Evolutionary conservation across 495 filamentous ascomycete species (phyloP).

Genomic region (Terfezia boudieri): DNA sequence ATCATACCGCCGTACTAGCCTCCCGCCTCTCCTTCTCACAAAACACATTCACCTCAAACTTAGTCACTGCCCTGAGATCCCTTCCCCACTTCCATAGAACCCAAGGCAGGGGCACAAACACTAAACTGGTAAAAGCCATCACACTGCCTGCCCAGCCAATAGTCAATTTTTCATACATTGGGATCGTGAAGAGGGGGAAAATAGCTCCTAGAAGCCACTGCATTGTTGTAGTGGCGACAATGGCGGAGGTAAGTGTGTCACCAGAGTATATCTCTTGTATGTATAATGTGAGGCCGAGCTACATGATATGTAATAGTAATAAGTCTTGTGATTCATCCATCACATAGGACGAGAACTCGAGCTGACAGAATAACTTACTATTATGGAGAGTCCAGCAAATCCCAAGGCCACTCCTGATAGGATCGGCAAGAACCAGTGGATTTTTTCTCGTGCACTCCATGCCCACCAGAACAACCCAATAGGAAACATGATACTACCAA

Average conservation of each 20-base stretch:
- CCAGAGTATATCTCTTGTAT: slow-evolving; percentile 37
- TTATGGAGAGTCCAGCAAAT: slow-evolving; percentile 41
- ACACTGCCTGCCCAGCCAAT: slow-evolving; percentile 36
- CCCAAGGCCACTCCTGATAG: slow-evolving; percentile 37
- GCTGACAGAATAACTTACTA: slow-evolving; percentile 19
- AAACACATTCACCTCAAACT: slow-evolving; percentile 13
- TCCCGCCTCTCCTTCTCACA: not conserved
- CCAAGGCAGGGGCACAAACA: slow-evolving; percentile 35
- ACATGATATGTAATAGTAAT: slow-evolving; percentile 4
- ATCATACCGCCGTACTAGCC: too few species aligned
- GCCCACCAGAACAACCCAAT: slow-evolving; percentile 27
- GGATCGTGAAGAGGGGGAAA: slow-evolving; percentile 37
- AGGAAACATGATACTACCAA: not conserved
- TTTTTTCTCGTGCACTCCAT: slow-evolving; percentile 21
- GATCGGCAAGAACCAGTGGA: slow-evolving; percentile 25
- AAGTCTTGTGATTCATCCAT: not conserved
- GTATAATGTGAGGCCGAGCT: slow-evolving; percentile 28
- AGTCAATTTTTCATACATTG: slow-evolving; percentile 31
- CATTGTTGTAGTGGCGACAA: slow-evolving; percentile 39
- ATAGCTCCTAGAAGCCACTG: slow-evolving; percentile 36
- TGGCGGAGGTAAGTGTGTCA: slow-evolving; percentile 33
- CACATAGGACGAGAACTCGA: not conserved
- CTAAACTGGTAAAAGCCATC: slow-evolving; percentile 32
- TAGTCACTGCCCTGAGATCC: slow-evolving; percentile 23
- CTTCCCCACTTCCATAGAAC: slow-evolving; percentile 28